Conservation (phyloP, 192 early-diverging fungal genomes). For the Linnemannia schmuckeri region DNA sequence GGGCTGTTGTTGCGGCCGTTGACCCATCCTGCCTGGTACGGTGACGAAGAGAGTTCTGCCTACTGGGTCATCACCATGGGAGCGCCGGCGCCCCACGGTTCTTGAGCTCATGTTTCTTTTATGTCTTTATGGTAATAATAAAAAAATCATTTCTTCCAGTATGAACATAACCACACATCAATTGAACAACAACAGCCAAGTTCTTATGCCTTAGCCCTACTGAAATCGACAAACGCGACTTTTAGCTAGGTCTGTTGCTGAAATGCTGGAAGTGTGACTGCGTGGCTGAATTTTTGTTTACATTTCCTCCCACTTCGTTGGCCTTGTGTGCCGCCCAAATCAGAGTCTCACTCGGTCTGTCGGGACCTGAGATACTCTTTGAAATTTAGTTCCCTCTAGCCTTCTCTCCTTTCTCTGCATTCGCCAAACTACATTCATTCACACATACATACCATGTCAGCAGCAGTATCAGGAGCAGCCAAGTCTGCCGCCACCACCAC, state of each 20-base stretch:
- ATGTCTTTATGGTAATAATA: background rate
- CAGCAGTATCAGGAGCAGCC: conserved; percentile 41
- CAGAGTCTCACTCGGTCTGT: background rate
- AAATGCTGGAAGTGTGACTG: background rate
- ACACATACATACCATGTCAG: conserved; percentile 32
- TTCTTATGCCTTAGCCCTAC: too few species aligned
- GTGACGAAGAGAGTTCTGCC: conserved; percentile 7
- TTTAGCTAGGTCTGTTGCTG: background rate
- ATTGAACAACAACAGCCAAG: too few species aligned
- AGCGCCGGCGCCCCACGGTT: background rate
- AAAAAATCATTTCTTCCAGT: too few species aligned
- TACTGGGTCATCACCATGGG: conserved; percentile 28
- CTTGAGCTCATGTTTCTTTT: background rate
- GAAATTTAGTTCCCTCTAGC: background rate
- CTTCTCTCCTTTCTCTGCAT: background rate
- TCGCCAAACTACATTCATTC: background rate
- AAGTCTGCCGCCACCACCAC: conserved; percentile 28
- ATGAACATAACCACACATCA: too few species aligned
- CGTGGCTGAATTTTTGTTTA: conserved; percentile 9
- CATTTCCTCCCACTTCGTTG: background rate
- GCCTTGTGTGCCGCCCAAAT: background rate
- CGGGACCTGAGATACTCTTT: conserved; percentile 1
- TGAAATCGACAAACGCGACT: too few species aligned
- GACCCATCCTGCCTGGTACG: conserved; percentile 46
- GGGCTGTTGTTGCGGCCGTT: conserved; percentile 41